Evolutionary conservation across 1,284 basidiomycete species (phyloP).

Genomic region (Ustilago tritici): DNA sequence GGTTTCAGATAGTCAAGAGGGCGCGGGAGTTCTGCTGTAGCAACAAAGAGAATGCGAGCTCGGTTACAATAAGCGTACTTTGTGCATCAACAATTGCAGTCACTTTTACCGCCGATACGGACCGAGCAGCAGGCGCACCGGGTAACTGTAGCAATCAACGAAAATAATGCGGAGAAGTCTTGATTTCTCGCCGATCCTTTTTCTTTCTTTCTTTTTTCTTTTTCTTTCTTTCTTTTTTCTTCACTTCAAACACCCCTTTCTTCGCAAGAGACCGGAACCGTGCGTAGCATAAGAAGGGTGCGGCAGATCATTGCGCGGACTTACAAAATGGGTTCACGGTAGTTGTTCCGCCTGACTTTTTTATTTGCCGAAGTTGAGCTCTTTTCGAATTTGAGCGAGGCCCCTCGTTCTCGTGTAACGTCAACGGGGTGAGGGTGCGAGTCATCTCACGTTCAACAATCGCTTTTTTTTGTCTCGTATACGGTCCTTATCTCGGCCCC

Average conservation of each 20-base stretch:
- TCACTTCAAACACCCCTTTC: too few species aligned
- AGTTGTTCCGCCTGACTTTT: background rate
- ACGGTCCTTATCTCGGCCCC: background rate
- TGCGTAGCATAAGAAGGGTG: background rate
- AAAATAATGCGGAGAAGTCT: slow-evolving; percentile 4
- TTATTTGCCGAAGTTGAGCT: background rate
- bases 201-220: background rate
- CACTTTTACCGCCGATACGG: background rate
- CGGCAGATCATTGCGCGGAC: background rate
- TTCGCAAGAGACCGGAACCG: too few species aligned
- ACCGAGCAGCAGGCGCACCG: background rate
- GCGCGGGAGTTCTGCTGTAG: background rate
- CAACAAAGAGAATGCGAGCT: background rate
- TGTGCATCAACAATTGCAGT: background rate
- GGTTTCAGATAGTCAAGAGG: background rate
- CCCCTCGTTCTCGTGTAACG: background rate
- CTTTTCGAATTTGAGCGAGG: background rate
- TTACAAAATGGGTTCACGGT: background rate
- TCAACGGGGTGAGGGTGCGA: too few species aligned
- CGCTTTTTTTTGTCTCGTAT: background rate
- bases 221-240: background rate
- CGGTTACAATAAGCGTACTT: background rate
- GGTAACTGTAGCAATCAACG: too few species aligned
- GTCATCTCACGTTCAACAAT: background rate
- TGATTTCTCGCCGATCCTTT: background rate